Evolutionary conservation across 2,329 filamentous ascomycete species (phyloP).

Genomic region (Neofusicoccum kwambonambiense): DNA sequence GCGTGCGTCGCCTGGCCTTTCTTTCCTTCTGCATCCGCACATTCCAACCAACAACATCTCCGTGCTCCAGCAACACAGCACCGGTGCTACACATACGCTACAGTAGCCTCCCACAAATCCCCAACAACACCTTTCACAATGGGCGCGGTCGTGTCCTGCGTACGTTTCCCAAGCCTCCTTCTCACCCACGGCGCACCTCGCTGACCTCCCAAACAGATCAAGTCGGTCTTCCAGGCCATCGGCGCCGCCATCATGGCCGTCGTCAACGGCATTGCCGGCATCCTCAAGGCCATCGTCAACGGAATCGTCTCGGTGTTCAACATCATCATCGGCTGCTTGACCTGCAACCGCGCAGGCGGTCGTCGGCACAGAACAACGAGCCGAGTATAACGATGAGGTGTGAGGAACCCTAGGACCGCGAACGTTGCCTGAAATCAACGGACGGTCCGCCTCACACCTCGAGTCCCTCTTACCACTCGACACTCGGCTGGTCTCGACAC

Average conservation of each 20-base stretch:
- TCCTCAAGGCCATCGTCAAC: slow-evolving; percentile 48
- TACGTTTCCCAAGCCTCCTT: slow-evolving; percentile 52
- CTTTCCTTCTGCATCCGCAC: background rate
- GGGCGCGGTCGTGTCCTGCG: slow-evolving; percentile 82
- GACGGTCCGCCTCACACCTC: slow-evolving; percentile 8
- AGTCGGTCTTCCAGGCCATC: slow-evolving; percentile 47
- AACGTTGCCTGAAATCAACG: background rate
- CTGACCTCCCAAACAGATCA: slow-evolving; percentile 36
- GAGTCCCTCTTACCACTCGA: background rate
- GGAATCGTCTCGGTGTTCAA: slow-evolving; percentile 50
- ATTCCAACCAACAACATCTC: background rate
- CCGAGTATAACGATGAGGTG: slow-evolving; percentile 20
- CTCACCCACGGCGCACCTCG: background rate
- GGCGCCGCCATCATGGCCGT: slow-evolving; percentile 48
- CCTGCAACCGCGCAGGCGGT: slow-evolving; percentile 46
- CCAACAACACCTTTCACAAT: slow-evolving; percentile 52
- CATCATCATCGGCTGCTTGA: slow-evolving; percentile 51
- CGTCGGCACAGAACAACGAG: slow-evolving; percentile 36
- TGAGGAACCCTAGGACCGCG: slow-evolving; percentile 3
- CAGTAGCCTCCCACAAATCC: background rate
- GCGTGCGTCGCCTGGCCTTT: background rate
- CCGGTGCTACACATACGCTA: background rate
- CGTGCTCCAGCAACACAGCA: slow-evolving; percentile 10
- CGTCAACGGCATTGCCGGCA: slow-evolving; percentile 46
- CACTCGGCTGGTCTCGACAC: background rate